Evolutionary conservation across 768 basidiomycete species (phyloP).

Genomic region (Paxillus rubicundulus): DNA sequence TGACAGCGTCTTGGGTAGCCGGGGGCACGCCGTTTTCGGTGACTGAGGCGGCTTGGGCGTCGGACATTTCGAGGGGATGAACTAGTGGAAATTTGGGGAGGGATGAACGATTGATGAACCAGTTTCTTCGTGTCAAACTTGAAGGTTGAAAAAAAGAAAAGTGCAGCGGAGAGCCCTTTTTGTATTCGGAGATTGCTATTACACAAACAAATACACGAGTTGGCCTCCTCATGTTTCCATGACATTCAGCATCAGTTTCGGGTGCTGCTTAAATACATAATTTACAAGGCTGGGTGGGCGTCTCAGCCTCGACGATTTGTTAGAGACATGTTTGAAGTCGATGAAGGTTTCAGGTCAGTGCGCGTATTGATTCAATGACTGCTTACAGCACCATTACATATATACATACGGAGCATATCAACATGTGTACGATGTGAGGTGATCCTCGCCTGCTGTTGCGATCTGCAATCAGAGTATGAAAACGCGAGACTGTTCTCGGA

Average conservation of each 20-base stretch:
- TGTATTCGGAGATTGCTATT: slow-evolving; percentile 25
- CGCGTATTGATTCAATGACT: too few species aligned
- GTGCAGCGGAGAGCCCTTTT: slow-evolving; percentile 33
- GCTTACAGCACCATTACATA: background rate
- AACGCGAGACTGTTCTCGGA: background rate
- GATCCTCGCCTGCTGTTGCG: background rate
- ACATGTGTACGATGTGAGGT: too few species aligned
- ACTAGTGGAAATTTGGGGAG: slow-evolving; percentile 52
- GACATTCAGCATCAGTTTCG: slow-evolving; percentile 21
- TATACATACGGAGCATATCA: background rate
- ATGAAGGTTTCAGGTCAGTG: too few species aligned
- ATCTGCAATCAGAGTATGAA: background rate
- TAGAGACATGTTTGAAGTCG: background rate
- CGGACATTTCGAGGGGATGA: slow-evolving; percentile 75
- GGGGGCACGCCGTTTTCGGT: slow-evolving; percentile 82
- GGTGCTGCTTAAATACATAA: background rate
- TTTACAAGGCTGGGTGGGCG: background rate
- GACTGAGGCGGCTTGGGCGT: slow-evolving; percentile 84
- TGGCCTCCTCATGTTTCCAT: slow-evolving; percentile 43
- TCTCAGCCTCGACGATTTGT: background rate
- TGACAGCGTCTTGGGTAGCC: slow-evolving; percentile 62
- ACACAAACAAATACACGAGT: slow-evolving; percentile 26
- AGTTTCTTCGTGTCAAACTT: slow-evolving; percentile 83
- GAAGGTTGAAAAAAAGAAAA: slow-evolving; percentile 64
- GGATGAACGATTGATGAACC: slow-evolving; percentile 74